Evolutionary conservation across 1,284 basidiomycete genomes (phyloP).

Genomic region (Veloboletus limbatus): DNA sequence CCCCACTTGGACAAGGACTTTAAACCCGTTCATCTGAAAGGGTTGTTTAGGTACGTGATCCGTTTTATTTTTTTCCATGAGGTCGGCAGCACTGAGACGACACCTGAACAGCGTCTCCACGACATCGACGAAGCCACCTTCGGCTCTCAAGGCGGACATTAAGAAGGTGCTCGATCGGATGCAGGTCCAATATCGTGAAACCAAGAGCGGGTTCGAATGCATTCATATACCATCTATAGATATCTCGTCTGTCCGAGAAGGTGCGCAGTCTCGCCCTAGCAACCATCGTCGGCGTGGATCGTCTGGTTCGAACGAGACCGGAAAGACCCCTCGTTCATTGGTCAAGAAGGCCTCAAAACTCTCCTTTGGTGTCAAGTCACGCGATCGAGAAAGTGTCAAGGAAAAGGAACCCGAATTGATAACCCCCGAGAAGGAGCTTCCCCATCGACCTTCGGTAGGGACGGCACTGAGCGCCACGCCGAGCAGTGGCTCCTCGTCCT

Average conservation of each 20-base stretch:
- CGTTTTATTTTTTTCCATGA: constrained; percentile 1
- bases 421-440: constrained; percentile 44
- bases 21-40: constrained; percentile 88
- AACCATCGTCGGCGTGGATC: constrained; percentile 50
- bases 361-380: constrained; percentile 55
- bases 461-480: constrained; percentile 57
- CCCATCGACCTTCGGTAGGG: constrained; percentile 50
- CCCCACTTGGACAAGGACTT: constrained; percentile 62
- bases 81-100: constrained; percentile 3
- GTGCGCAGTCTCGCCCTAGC: constrained; percentile 31
- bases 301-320: constrained; percentile 47
- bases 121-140: constrained; percentile 87
- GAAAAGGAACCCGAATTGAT: constrained; percentile 41
- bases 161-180: constrained; percentile 87
- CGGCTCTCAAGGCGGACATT: constrained; percentile 81
- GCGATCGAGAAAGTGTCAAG: constrained; percentile 36
- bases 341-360: constrained; percentile 74
- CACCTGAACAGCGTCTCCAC: constrained; percentile 73
- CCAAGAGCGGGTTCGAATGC: constrained; percentile 92
- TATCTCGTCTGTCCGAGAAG: constrained; percentile 63
- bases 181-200: constrained; percentile 92
- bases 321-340: constrained; percentile 52
- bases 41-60: constrained; percentile 74
- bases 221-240: constrained; percentile 94
- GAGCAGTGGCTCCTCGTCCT: constrained; percentile 74